These are phyloP conservation scores for Theobroma cacao DNA, from an alignment of 345 rosid genomes.

Conservation along the genomic window DNA sequence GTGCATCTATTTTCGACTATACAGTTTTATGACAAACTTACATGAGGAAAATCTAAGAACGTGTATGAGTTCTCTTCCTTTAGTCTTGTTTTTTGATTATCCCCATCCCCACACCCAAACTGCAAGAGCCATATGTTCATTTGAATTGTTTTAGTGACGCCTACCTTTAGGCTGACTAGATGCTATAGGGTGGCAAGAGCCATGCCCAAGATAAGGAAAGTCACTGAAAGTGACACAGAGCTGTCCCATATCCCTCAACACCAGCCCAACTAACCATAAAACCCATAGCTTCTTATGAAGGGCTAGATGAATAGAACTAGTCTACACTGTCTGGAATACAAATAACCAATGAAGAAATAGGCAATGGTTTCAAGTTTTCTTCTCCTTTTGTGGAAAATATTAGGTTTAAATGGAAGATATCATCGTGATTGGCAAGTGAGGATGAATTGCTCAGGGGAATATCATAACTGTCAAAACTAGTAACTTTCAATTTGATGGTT, in stretches of 20 bases:
- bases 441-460: slow-evolving; percentile 72
- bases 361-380: no score
- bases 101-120: background rate
- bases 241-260: background rate
- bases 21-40: background rate
- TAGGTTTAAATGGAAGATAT: background rate
- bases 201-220: background rate
- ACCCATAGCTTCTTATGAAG: background rate
- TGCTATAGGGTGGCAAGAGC: background rate
- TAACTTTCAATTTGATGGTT: background rate
- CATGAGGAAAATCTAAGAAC: background rate
- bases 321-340: background rate
- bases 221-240: background rate
- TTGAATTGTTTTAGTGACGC: background rate
- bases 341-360: background rate
- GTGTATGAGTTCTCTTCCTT: background rate
- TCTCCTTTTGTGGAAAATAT: background rate
- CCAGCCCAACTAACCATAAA: background rate
- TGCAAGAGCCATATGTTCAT: background rate
- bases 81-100: background rate
- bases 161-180: background rate
- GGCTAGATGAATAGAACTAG: background rate
- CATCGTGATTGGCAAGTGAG: slow-evolving; percentile 50
- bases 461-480: background rate
- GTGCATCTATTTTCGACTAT: background rate